Evolutionary conservation across 1,284 basidiomycete species (phyloP).

Genomic region (Pterulicium gracile): DNA sequence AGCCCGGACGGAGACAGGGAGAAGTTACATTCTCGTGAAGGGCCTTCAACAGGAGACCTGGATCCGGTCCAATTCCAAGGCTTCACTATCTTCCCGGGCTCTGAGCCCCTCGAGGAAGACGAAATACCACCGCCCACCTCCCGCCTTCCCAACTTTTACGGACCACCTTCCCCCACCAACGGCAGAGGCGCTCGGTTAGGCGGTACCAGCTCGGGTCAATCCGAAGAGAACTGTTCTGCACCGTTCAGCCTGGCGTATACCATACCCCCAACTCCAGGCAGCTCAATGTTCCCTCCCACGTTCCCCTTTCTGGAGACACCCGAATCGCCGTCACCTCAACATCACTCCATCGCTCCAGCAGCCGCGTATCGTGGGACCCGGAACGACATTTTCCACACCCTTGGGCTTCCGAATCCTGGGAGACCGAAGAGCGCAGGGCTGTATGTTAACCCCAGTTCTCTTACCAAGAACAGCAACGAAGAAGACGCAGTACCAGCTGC

Average conservation of each 20-base stretch:
- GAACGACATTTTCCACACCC: conserved; percentile 31
- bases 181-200: background rate
- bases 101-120: conserved; percentile 19
- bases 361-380: conserved; percentile 21
- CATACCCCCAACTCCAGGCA: background rate
- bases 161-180: conserved; percentile 23
- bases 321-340: conserved; percentile 56
- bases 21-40: background rate
- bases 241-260: conserved; percentile 8
- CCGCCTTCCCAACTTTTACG: conserved; percentile 40
- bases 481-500: conserved; percentile 26
- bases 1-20: background rate
- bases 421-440: conserved; percentile 20
- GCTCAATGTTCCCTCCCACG: conserved; percentile 24
- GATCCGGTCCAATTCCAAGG: conserved; percentile 16
- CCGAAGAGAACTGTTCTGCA: conserved; percentile 12
- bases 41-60: conserved; percentile 10
- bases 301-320: conserved; percentile 60
- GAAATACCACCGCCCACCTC: conserved; percentile 38
- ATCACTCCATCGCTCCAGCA: conserved; percentile 14
- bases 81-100: conserved; percentile 33
- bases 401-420: conserved; percentile 29
- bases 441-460: conserved; percentile 25
- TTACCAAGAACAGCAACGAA: conserved; percentile 24
- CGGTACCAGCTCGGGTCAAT: conserved; percentile 7